These are phyloP conservation scores for Pseudotsuga menziesii DNA, from an alignment of 75 land plant genomes.

Conservation along the genomic window DNA sequence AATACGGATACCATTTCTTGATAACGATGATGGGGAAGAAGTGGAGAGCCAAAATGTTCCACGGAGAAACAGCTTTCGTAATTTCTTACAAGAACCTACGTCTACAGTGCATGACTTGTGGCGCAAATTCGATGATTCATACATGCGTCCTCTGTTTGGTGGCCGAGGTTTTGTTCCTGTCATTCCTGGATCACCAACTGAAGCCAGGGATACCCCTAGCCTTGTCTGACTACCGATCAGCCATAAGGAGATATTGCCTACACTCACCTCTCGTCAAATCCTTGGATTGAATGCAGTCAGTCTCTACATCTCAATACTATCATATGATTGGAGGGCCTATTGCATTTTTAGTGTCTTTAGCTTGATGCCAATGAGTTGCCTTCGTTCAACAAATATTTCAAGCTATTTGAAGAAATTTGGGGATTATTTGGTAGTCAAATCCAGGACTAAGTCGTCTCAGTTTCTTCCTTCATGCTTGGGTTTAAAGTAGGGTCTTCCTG, in stretches of 20 bases:
- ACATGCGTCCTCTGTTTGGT: slow-evolving; percentile 49
- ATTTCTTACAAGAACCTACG: slow-evolving; percentile 15
- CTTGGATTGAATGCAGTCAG: background rate
- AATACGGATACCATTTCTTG: slow-evolving; percentile 10
- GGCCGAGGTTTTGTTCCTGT: slow-evolving; percentile 34
- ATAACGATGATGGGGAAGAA: slow-evolving; percentile 8
- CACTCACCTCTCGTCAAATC: background rate
- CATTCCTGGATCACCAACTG: slow-evolving; percentile 12
- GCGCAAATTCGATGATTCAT: slow-evolving; percentile 49
- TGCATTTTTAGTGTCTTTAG: background rate
- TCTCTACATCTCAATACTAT: background rate
- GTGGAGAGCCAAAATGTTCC: background rate
- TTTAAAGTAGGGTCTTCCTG: background rate
- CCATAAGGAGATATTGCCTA: background rate
- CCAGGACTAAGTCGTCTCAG: background rate
- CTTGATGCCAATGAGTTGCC: background rate
- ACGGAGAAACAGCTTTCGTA: slow-evolving; percentile 4
- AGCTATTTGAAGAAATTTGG: too few relatives aligned
- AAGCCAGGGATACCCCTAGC: background rate
- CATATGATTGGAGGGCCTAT: background rate
- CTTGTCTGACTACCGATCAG: background rate
- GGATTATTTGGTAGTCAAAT: background rate
- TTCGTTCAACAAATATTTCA: background rate
- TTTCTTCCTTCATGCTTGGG: background rate
- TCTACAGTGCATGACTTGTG: slow-evolving; percentile 43